Evolutionary conservation across 768 basidiomycete genomes (phyloP), one percentile per base, ranked within the genome.

Genomic region (Wakefieldia striispora): DNA sequence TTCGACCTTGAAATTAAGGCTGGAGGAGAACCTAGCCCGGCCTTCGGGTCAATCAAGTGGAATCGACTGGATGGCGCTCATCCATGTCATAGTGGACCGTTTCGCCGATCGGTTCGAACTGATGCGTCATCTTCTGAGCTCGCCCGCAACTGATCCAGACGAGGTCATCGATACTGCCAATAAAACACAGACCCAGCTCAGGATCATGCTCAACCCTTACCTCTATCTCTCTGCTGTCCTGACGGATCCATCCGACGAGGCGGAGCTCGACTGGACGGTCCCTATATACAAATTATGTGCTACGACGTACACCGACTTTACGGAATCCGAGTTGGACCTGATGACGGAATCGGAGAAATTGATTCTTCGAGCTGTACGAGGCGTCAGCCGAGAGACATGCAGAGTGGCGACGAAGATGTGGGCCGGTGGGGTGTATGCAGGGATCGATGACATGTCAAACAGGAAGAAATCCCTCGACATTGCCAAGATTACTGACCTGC

Each of bases 381-480:
- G 60, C 4, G 76, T 74, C 0, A 69, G 50, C 2, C 66, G 60
- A 33, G 77, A 80, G 54, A 76, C 79, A 17, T 81, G 77, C 45
- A 66, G 75, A 0, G 70, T 73, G 0, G 52, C 74, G 35, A 75
- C 75, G 5, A 64, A 57, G 37, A 69, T 81, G 56, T 81, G 79
- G 79, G 75, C 75, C 0, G 61, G 72, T 9, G 78, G 75, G 3
- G 54, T 56, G 1, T 21, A 45, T 4, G 55, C 42, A 0, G 65
- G 64, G 0, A 17, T 66, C 10, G 65, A 65, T 35, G 12, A 8
- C 4, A 14, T 1, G 4, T 42, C 55, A 6, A 55, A 50, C 27
- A 44, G 26, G 6, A 47, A 42, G 23, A 36, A 50, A 26, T n/a
- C 14, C 6, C 43, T 33, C 0, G 43, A 55, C 12, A 19, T 54